Conservation (phyloP, 495 filamentous ascomycete genomes). For the Melanomma pulvis-pyrius region DNA sequence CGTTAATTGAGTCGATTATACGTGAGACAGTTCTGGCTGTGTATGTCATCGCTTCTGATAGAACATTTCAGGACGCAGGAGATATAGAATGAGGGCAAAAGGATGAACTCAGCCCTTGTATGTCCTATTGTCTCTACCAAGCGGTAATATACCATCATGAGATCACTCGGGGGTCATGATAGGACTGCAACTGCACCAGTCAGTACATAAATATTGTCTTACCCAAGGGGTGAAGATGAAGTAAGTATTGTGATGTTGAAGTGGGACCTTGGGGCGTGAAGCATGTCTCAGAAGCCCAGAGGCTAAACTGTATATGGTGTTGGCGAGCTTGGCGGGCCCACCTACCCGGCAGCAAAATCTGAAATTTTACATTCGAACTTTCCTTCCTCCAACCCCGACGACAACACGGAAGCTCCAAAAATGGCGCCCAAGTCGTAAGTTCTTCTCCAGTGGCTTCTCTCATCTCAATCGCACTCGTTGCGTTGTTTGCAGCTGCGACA, state of each 20-base stretch:
- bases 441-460: neutral
- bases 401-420: slow-evolving; percentile 7
- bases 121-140: too few species aligned
- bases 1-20: too few species aligned
- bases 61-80: too few species aligned
- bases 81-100: too few species aligned
- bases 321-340: slow-evolving; percentile 1
- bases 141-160: too few species aligned
- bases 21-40: too few species aligned
- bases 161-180: too few species aligned
- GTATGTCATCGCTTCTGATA: too few species aligned
- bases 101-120: too few species aligned
- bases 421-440: slow-evolving; percentile 32
- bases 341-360: neutral
- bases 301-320: neutral
- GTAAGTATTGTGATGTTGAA: neutral
- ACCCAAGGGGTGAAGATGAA: too few species aligned
- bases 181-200: too few species aligned
- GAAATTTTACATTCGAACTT: neutral
- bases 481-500: neutral
- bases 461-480: neutral
- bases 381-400: slow-evolving; percentile 11
- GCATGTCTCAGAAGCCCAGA: neutral
- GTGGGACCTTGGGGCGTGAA: neutral
- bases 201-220: too few species aligned